Percentiles rank a stretch among this genome's conserved stretches.
Evolutionary conservation across 805 yeast genomes (phyloP).

Genomic region (Schwanniomyces polymorphus): DNA sequence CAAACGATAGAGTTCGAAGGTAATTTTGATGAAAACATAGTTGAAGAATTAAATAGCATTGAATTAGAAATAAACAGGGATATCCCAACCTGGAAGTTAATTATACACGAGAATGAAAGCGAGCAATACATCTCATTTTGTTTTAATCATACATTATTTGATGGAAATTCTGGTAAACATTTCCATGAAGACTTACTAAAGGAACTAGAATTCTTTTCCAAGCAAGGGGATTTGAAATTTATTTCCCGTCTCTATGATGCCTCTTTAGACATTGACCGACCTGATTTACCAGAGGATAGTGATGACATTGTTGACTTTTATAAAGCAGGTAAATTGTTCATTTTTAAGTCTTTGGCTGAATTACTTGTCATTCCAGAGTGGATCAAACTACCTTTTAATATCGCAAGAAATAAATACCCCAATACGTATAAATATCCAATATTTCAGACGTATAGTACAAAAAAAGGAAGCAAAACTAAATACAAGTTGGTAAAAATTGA

Average conservation of each 20-base stretch:
- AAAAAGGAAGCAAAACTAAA: constrained; percentile 5
- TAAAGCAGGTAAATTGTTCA: constrained; percentile 4
- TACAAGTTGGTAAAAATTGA: constrained; percentile 12
- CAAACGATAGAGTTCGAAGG: constrained; percentile 6
- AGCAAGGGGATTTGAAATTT: constrained; percentile 1
- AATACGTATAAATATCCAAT: constrained; percentile 9
- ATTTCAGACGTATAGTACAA: constrained; percentile 8
- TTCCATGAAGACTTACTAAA: constrained; percentile 25
- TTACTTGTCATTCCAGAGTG: not conserved
- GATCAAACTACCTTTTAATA: not conserved
- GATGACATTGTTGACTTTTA: constrained; percentile 10
- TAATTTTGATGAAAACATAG: constrained; percentile 11
- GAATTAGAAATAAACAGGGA: constrained; percentile 6
- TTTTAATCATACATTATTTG: constrained; percentile 30
- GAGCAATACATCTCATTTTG: constrained; percentile 18
- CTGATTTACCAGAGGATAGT: not conserved
- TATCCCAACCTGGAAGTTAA: constrained; percentile 22
- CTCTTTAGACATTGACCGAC: not conserved
- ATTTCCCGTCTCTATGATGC: constrained; percentile 7
- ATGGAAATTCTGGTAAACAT: constrained; percentile 30
- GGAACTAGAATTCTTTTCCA: constrained; percentile 10
- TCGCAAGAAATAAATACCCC: constrained; percentile 2
- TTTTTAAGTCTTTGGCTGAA: not conserved
- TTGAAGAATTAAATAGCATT: constrained; percentile 7
- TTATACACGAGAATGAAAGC: constrained; percentile 10